These are phyloP conservation scores for Massariosphaeria phaeospora DNA, from an alignment of 495 filamentous ascomycete species.

Conservation along the genomic window DNA sequence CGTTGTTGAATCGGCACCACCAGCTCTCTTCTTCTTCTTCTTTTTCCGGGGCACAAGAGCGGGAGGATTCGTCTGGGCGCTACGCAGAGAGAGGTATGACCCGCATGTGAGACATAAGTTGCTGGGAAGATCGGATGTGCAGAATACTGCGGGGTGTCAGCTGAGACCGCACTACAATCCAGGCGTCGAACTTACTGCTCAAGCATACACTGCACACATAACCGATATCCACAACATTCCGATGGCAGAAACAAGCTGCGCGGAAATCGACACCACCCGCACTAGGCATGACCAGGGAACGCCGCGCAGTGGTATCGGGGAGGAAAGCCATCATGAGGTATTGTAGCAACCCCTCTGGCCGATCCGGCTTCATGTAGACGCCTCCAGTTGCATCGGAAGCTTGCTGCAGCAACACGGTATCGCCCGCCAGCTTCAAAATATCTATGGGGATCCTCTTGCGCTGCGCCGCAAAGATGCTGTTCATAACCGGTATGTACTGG, in stretches of 20 bases:
- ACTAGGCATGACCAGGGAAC: conserved; percentile 65
- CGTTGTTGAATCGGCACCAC: conserved; percentile 36
- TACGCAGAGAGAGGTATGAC: conserved; percentile 68
- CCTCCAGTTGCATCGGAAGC: conserved; percentile 85
- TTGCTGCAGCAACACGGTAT: conserved; percentile 91
- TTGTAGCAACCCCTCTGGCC: conserved; percentile 68
- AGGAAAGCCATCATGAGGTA: conserved; percentile 96
- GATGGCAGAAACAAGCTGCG: conserved; percentile 95
- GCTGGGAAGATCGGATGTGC: conserved; percentile 20
- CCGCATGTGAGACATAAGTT: conserved; percentile 87
- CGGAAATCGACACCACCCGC: conserved; percentile 91
- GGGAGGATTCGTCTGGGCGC: conserved; percentile 64
- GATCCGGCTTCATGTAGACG: conserved; percentile 69
- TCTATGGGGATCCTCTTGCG: conserved; percentile 83
- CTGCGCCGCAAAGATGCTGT: conserved; percentile 90
- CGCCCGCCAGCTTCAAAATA: conserved; percentile 76
- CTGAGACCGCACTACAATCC: background rate
- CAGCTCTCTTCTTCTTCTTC: conserved; percentile 65
- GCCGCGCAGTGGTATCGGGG: conserved; percentile 63
- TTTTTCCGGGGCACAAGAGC: conserved; percentile 67
- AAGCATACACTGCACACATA: conserved; percentile 95
- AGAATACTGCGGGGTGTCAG: conserved; percentile 21
- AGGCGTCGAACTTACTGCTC: conserved; percentile 60
- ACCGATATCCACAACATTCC: conserved; percentile 82
- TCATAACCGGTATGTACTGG: conserved; percentile 98